Evolutionary conservation across 2,329 filamentous ascomycete genomes (phyloP).

Genomic region (Penicillium sp.): DNA sequence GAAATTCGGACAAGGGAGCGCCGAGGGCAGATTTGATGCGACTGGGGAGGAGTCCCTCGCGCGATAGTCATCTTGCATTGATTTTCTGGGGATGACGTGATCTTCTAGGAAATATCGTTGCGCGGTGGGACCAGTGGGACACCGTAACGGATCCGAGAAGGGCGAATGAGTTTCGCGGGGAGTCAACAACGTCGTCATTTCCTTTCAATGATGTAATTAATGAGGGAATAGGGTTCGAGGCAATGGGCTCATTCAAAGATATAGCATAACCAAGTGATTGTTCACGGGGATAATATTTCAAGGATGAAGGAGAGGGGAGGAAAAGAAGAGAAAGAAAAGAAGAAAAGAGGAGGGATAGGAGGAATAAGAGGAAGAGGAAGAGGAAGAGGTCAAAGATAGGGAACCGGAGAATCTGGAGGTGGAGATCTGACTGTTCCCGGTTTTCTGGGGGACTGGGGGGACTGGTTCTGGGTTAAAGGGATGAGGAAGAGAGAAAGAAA

Average conservation of each 20-base stretch:
- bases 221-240: background rate
- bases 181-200: conserved; percentile 39
- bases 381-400: background rate
- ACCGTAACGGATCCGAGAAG: conserved; percentile 34
- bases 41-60: conserved; percentile 24
- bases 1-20: conserved; percentile 40
- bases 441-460: too few relatives aligned
- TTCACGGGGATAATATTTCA: background rate
- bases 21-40: conserved; percentile 35
- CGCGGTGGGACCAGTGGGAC: conserved; percentile 28
- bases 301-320: background rate
- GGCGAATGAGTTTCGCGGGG: conserved; percentile 33
- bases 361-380: background rate
- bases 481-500: background rate
- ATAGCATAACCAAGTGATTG: background rate
- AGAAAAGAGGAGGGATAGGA: background rate
- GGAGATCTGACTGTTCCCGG: too few relatives aligned
- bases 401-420: too few relatives aligned
- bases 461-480: background rate
- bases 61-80: conserved; percentile 29
- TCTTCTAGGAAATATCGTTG: conserved; percentile 37
- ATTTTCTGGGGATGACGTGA: conserved; percentile 25
- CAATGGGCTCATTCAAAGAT: background rate
- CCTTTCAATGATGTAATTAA: conserved; percentile 9
- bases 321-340: background rate